Percentiles rank a stretch among this genome's conserved stretches.
Conservation (phyloP, 805 yeast species). For the Lachancea dasiensis region DNA sequence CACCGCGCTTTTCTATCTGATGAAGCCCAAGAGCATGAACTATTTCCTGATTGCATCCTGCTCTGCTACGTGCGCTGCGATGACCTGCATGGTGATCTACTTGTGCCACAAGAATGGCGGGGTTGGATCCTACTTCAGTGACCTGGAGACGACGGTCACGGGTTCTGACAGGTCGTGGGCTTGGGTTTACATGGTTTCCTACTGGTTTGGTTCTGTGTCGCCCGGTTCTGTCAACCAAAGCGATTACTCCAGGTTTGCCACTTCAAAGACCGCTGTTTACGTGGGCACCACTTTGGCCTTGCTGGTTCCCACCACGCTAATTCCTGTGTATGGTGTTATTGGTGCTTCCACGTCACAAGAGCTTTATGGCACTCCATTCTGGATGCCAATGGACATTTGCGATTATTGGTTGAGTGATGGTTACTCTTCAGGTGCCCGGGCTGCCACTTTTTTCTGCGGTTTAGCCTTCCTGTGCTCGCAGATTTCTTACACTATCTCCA, state of each 20-base stretch:
- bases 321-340: slow-evolving; percentile 34
- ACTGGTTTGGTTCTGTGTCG: slow-evolving; percentile 39
- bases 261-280: slow-evolving; percentile 24
- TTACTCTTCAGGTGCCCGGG: slow-evolving; percentile 32
- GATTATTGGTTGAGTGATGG: slow-evolving; percentile 27
- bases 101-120: slow-evolving; percentile 32
- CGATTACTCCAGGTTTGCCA: slow-evolving; percentile 33
- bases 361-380: slow-evolving; percentile 28
- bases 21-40: slow-evolving; percentile 42
- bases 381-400: slow-evolving; percentile 35
- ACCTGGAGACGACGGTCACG: slow-evolving; percentile 24
- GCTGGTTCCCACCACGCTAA: slow-evolving; percentile 27
- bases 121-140: slow-evolving; percentile 32
- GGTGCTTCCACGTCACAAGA: slow-evolving; percentile 31
- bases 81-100: slow-evolving; percentile 38
- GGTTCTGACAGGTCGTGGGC: slow-evolving; percentile 38
- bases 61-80: slow-evolving; percentile 35
- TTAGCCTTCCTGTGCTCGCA: slow-evolving; percentile 30
- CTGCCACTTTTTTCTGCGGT: slow-evolving; percentile 35
- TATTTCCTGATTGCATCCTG: slow-evolving; percentile 34
- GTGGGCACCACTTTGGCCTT: slow-evolving; percentile 18
- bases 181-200: slow-evolving; percentile 39
- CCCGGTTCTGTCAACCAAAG: slow-evolving; percentile 36
- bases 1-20: slow-evolving; percentile 35
- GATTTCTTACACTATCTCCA: slow-evolving; percentile 31